Evolutionary conservation across 192 early-diverging fungal species (phyloP), one percentile per base, ranked within the genome.

Genomic region (Backusella liffmaniae): DNA sequence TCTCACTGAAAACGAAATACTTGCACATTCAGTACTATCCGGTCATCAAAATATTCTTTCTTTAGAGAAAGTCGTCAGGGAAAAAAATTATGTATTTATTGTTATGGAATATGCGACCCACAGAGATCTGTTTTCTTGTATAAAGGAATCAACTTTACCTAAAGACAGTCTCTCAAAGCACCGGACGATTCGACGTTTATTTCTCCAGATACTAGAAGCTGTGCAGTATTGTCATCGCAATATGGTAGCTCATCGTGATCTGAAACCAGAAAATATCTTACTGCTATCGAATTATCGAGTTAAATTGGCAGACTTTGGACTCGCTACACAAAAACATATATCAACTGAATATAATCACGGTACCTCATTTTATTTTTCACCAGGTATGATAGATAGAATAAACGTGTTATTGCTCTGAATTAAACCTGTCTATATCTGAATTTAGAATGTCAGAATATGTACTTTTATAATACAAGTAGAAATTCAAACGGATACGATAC

Each of bases 281-380:
- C 81, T 94, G 13, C 88, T 88, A 68, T 88, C 88, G 74, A 73
- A 76, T 13, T 59, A 86, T 26, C 76, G 82, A 32, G 84, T 92
- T 70, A 99, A 96, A 87, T 87, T 99, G 67, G 90, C 94, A 15
- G 97, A 99, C 83, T 99, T 99, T 90, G 97, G 97, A 7, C 81
- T 99, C 65, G 95, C 97, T 46, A 97, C 82, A 72, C 90, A 76
- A 69, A 90, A 81, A 70, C 78, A 66, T 73, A 87, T 46, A 86
- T 95, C 93, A 73, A 88, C 75, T 83, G 92, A 77, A 83, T 93
- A 80, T 94, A 96, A 86, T 37, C 87, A 84, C 35, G 87, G 87
- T 23, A 86, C 86, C 10, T 84, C 84, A 4, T 89, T 89, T 79
- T 89, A 89, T 46, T 83, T 89, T 36, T 87, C 86, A 32, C 87